A percentile compares a stretch with the other conserved stretches of the same genome.
Conservation (phyloP, 371 early-diverging fungal species). For the Rhizopus delemar region DNA sequence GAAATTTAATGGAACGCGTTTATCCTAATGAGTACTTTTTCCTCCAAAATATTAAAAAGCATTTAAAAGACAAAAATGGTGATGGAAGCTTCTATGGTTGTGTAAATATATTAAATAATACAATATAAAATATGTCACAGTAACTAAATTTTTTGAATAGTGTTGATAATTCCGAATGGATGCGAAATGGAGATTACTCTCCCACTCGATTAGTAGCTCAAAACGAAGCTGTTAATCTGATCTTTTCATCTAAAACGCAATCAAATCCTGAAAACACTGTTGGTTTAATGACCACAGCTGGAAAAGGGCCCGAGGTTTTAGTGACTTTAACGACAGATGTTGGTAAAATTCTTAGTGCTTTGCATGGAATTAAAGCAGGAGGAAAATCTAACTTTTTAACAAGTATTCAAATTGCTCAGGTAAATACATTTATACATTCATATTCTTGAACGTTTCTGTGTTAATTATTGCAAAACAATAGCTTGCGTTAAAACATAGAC, state of each 20-base stretch:
- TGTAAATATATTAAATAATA: conserved; percentile 39
- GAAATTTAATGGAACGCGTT: conserved; percentile 2
- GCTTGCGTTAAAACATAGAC: conserved; percentile 95
- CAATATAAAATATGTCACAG: neutral
- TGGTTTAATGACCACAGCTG: conserved; percentile 95
- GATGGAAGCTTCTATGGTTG: conserved; percentile 66
- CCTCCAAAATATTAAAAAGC: conserved; percentile 1
- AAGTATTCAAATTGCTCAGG: conserved; percentile 95
- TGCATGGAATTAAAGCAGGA: conserved; percentile 78
- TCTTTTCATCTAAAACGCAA: conserved; percentile 91
- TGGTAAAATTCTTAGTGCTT: conserved; percentile 86
- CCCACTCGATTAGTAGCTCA: conserved; percentile 95
- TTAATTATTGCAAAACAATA: conserved; percentile 22
- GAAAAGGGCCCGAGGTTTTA: conserved; percentile 94
- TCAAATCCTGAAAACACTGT: conserved; percentile 96
- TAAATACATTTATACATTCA: conserved; percentile 28
- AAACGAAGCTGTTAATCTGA: conserved; percentile 89
- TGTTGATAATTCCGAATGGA: conserved; percentile 98
- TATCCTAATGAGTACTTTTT: neutral
- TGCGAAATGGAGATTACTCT: conserved; percentile 98
- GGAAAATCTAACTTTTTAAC: conserved; percentile 80
- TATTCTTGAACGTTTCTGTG: no score
- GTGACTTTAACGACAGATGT: conserved; percentile 90
- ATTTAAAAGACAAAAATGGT: conserved; percentile 40
- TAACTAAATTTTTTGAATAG: conserved; percentile 37